Conservation (phyloP, 345 rosid genomes). For the Citrus inodora region DNA sequence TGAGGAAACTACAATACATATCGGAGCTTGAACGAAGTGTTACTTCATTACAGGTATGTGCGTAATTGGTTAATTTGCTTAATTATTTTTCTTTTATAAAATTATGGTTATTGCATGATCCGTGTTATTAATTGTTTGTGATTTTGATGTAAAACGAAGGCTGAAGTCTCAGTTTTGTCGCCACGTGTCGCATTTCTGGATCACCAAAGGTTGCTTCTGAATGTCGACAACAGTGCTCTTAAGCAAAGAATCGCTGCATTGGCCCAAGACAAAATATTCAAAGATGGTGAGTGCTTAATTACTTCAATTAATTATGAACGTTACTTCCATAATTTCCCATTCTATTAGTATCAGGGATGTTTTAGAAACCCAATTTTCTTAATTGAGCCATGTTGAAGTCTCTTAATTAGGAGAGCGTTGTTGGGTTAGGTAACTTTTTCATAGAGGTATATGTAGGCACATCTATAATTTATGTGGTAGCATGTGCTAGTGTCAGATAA, state of each 20-base stretch:
- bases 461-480: not conserved
- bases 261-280: slow-evolving; percentile 88
- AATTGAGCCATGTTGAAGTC: no score
- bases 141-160: slow-evolving; percentile 29
- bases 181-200: slow-evolving; percentile 83
- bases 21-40: slow-evolving; percentile 92
- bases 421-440: no score
- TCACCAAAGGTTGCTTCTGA: slow-evolving; percentile 83
- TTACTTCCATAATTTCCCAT: not conserved
- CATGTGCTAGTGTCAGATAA: not conserved
- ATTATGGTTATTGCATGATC: not conserved
- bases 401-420: not conserved
- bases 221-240: slow-evolving; percentile 76
- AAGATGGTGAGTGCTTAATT: slow-evolving; percentile 57
- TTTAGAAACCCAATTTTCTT: no score
- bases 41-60: slow-evolving; percentile 64
- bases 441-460: not conserved
- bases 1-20: slow-evolving; percentile 85
- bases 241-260: slow-evolving; percentile 95
- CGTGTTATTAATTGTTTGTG: not conserved
- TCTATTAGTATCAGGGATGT: not conserved
- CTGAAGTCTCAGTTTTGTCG: slow-evolving; percentile 84
- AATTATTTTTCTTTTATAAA: no score
- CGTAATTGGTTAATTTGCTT: not conserved
- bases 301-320: not conserved